Evolutionary conservation across 495 filamentous ascomycete species (phyloP).

Genomic region (Achaetomiella virescens): DNA sequence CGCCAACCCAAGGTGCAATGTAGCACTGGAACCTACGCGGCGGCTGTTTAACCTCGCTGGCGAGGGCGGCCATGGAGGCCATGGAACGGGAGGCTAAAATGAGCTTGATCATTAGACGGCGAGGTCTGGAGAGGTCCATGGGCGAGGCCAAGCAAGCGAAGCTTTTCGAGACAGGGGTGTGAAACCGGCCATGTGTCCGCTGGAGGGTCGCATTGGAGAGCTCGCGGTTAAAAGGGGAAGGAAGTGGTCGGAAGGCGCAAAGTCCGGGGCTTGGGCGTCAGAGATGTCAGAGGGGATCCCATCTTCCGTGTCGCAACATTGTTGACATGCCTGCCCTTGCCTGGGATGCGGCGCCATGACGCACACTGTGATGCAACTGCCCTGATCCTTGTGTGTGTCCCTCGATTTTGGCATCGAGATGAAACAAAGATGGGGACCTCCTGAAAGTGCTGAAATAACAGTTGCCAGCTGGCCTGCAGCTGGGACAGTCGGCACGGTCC

Average conservation of each 20-base stretch:
- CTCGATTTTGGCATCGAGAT: background rate
- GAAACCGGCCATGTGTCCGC: conserved; percentile 24
- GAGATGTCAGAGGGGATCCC: conserved; percentile 9
- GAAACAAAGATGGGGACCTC: background rate
- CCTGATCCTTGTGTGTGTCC: background rate
- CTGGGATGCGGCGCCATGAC: too few species aligned
- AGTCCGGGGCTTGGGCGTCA: conserved; percentile 17
- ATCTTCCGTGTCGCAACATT: conserved; percentile 18
- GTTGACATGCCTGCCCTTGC: conserved; percentile 3
- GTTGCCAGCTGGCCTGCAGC: background rate
- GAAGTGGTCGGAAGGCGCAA: conserved; percentile 11
- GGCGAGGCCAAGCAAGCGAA: conserved; percentile 7
- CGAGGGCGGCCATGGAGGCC: background rate
- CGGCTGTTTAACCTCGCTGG: background rate
- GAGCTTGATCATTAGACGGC: conserved; percentile 9
- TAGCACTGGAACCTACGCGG: background rate
- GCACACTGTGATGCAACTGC: too few species aligned
- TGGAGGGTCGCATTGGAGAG: conserved; percentile 13
- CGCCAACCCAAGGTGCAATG: background rate
- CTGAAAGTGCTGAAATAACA: background rate
- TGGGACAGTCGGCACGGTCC: background rate
- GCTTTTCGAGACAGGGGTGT: conserved; percentile 22
- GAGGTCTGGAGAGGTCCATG: conserved; percentile 5
- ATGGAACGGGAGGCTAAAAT: conserved; percentile 1
- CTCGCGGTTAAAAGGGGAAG: conserved; percentile 6